A percentile compares a stretch with the other conserved stretches of the same genome.
Conservation (phyloP, 2,329 filamentous ascomycete species). For the Exserohilum turcica region DNA sequence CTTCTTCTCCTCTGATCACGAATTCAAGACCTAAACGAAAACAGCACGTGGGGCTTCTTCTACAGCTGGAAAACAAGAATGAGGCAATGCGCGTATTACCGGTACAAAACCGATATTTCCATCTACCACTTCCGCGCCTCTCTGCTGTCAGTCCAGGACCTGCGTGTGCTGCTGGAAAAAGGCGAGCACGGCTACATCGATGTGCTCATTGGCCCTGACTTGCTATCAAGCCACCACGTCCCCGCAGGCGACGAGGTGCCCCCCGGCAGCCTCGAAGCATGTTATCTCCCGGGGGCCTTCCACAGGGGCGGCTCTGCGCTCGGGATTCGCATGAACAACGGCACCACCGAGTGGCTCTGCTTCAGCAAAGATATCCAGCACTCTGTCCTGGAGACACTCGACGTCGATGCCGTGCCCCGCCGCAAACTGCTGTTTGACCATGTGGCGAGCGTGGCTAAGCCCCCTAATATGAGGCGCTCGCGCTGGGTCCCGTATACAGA, state of each 20-base stretch:
- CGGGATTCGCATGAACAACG: conserved; percentile 20
- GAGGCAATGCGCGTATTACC: no score
- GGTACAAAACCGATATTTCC: conserved; percentile 16
- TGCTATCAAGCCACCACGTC: neutral
- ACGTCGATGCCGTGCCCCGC: neutral
- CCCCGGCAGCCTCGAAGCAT: conserved; percentile 22
- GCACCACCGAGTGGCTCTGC: conserved; percentile 29
- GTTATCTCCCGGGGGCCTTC: conserved; percentile 24
- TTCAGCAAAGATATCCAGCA: conserved; percentile 18
- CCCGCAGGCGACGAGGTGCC: conserved; percentile 26
- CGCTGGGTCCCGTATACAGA: conserved; percentile 18
- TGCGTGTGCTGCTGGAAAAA: conserved; percentile 7
- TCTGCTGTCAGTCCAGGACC: conserved; percentile 4
- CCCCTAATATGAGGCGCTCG: neutral
- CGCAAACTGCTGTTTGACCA: conserved; percentile 30
- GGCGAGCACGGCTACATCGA: conserved; percentile 18
- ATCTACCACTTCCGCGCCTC: conserved; percentile 29
- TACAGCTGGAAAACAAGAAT: no score
- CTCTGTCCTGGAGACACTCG: conserved; percentile 5
- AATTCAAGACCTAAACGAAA: no score
- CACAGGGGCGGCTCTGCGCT: conserved; percentile 26
- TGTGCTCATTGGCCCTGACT: conserved; percentile 18
- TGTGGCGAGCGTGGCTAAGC: conserved; percentile 21
- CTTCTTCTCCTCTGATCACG: no score
- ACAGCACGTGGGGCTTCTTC: no score